Conservation (phyloP, 1,139 yeast species). For the Tardiomyces digboiensis region DNA sequence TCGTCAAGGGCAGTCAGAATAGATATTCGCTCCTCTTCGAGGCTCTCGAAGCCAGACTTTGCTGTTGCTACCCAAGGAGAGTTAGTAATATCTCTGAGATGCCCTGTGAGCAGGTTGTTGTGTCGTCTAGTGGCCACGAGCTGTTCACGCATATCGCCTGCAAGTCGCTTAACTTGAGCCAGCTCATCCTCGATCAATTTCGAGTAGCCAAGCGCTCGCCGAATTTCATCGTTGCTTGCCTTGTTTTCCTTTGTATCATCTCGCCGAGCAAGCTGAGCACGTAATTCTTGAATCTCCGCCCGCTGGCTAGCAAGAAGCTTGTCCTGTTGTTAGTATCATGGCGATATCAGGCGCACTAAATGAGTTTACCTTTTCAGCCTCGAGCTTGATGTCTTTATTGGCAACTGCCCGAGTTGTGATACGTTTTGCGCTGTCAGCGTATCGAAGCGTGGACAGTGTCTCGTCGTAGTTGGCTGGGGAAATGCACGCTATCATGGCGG, state of each 20-base stretch:
- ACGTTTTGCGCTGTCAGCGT: slow-evolving; percentile 65
- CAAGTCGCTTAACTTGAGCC: slow-evolving; percentile 25
- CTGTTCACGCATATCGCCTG: slow-evolving; percentile 27
- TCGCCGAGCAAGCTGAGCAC: slow-evolving; percentile 19
- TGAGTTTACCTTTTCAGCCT: slow-evolving; percentile 31
- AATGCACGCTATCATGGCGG: slow-evolving; percentile 71
- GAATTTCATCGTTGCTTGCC: slow-evolving; percentile 21
- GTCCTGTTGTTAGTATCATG: too few relatives aligned
- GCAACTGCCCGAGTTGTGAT: slow-evolving; percentile 53
- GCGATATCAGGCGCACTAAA: too few relatives aligned
- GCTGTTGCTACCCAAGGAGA: slow-evolving; percentile 6
- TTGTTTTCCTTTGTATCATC: slow-evolving; percentile 16
- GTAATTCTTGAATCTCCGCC: slow-evolving; percentile 34
- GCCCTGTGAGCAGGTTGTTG: slow-evolving; percentile 24
- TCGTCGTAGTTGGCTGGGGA: slow-evolving; percentile 75
- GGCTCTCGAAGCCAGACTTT: slow-evolving; percentile 3
- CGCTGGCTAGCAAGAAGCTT: slow-evolving; percentile 17
- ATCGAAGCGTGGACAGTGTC: slow-evolving; percentile 59
- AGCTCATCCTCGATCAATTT: slow-evolving; percentile 36
- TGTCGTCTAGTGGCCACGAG: slow-evolving; percentile 22
- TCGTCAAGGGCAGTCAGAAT: slow-evolving; percentile 10
- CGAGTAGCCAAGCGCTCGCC: slow-evolving; percentile 22
- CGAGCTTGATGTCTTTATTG: slow-evolving; percentile 33
- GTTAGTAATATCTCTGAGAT: slow-evolving; percentile 25
- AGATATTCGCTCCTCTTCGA: slow-evolving; percentile 10